Evolutionary conservation across 768 basidiomycete genomes (phyloP), one percentile per base, ranked within the genome.

Genomic region (Phanerochaete sordida): DNA sequence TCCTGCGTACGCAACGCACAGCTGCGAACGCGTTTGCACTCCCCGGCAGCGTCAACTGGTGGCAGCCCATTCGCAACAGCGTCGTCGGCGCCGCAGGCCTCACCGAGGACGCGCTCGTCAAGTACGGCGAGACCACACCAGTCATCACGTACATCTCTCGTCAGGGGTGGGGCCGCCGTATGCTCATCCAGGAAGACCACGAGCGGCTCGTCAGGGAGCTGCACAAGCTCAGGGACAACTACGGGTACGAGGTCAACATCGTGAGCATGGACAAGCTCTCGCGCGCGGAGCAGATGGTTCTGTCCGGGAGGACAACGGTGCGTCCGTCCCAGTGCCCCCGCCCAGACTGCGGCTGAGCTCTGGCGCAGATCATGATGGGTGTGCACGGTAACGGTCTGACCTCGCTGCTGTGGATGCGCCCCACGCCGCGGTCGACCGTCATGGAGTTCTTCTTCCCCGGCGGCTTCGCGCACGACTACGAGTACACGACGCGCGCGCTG

Each of bases 141-240:
- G 95, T 98, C 26, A 93, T 98, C 74, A 96, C 95, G 12, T 98
- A 98, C 67, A 82, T 97, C 61, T 92, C 89, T 9, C 81, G 95
- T 4, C 95, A 98, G 69, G 84, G 80, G 2, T 98, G 94, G 95
- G 88, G 86, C 16, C 76, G 94, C 46, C 81, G 95, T 23, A 95
- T 88, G 87, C 72, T 98, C 57, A 82, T 83, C 31, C 81, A 78
- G 30, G 82, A 83, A 58, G 82, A 94, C 68, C 93, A 98, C 70
- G 87, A 93, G 3, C 80, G 75, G 54, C 81, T 98, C 9, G 93
- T 97, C 1, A 66, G 76, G 59, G 91, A 88, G 69, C 73, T 98
- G 21, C 77, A 86, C 66, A 83, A 82, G 63, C 75, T 96, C 49
- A 79, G 85, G 26, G 85, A 89, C 58, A 65, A 76, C 53, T 80